A percentile compares a stretch with the other conserved stretches of the same genome.
These are phyloP conservation scores for Metarhizium guizhouense DNA, from an alignment of 2,329 filamentous ascomycete species.

Conservation along the genomic window DNA sequence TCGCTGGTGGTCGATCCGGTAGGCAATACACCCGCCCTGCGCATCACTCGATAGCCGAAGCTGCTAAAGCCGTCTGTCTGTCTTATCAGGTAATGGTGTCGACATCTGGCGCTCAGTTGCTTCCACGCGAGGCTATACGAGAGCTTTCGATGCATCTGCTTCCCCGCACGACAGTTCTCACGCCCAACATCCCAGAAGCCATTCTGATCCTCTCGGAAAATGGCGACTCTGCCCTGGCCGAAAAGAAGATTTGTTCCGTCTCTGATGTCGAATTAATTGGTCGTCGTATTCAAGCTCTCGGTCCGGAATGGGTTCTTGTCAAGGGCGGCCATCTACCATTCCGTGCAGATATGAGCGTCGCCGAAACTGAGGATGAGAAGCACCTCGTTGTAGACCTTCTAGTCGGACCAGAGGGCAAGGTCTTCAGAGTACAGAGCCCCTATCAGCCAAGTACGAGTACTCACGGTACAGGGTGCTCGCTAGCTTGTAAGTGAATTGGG, in stretches of 20 bases:
- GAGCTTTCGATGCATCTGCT: slow-evolving; percentile 52
- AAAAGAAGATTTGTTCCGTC: slow-evolving; percentile 39
- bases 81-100: slow-evolving; percentile 74
- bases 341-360: slow-evolving; percentile 49
- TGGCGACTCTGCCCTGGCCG: slow-evolving; percentile 22
- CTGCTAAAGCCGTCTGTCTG: background rate
- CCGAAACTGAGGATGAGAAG: slow-evolving; percentile 48
- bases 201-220: slow-evolving; percentile 50
- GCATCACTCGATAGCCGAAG: background rate
- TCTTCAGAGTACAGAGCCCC: slow-evolving; percentile 56
- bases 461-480: slow-evolving; percentile 88
- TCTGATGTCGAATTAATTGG: slow-evolving; percentile 63
- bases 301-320: slow-evolving; percentile 71
- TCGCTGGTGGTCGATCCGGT: slow-evolving; percentile 30
- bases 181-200: slow-evolving; percentile 72
- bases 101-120: slow-evolving; percentile 64
- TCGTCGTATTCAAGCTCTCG: slow-evolving; percentile 54
- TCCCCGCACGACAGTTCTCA: slow-evolving; percentile 58
- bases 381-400: slow-evolving; percentile 70
- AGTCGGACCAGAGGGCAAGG: slow-evolving; percentile 46
- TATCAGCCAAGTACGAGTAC: slow-evolving; percentile 73
- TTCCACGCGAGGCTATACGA: slow-evolving; percentile 55
- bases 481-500: slow-evolving; percentile 58
- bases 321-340: slow-evolving; percentile 91
- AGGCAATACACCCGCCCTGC: slow-evolving; percentile 4